phyloP scores from a whole-genome alignment of 805 yeast genomes.

The Teunomyces barrocoloradensis region DNA sequence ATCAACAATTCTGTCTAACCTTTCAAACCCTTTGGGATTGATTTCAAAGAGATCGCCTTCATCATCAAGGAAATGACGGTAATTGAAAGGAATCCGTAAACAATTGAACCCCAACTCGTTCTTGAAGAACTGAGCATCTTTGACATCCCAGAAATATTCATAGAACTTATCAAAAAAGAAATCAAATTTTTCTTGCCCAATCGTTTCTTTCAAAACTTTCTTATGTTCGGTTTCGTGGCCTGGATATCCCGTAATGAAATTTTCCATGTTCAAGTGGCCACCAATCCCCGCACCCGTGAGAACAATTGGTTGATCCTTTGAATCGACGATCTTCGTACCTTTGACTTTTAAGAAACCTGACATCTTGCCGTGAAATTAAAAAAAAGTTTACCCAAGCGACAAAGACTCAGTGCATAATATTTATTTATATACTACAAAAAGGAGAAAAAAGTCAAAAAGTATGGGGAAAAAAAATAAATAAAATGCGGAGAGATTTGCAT shows the following conservation, averaged over 20 bases:
- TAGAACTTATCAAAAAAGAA: constrained; percentile 51
- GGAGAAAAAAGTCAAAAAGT: not conserved
- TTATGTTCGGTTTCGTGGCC: constrained; percentile 55
- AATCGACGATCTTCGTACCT: constrained; percentile 50
- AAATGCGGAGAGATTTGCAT: not conserved
- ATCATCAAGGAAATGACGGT: constrained; percentile 47
- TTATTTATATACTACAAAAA: not conserved
- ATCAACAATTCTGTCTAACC: constrained; percentile 42
- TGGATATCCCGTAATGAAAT: constrained; percentile 55
- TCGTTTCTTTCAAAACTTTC: constrained; percentile 32
- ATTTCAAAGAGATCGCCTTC: constrained; percentile 43
- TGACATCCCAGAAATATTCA: constrained; percentile 53
- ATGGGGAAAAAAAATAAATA: not conserved
- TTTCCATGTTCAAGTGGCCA: constrained; percentile 54
- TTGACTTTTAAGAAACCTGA: constrained; percentile 32
- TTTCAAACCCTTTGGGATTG: constrained; percentile 45
- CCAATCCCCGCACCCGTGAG: constrained; percentile 50
- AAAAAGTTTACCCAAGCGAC: not conserved
- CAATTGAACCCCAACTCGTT: constrained; percentile 43
- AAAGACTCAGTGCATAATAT: not conserved
- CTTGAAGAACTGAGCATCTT: constrained; percentile 46
- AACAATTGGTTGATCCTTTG: constrained; percentile 35
- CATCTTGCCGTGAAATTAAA: not conserved
- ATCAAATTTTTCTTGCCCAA: constrained; percentile 48
- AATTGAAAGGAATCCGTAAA: constrained; percentile 51